phyloP scores from a whole-genome alignment of 2,329 filamentous ascomycete species.

The Emmonsia crescens region DNA sequence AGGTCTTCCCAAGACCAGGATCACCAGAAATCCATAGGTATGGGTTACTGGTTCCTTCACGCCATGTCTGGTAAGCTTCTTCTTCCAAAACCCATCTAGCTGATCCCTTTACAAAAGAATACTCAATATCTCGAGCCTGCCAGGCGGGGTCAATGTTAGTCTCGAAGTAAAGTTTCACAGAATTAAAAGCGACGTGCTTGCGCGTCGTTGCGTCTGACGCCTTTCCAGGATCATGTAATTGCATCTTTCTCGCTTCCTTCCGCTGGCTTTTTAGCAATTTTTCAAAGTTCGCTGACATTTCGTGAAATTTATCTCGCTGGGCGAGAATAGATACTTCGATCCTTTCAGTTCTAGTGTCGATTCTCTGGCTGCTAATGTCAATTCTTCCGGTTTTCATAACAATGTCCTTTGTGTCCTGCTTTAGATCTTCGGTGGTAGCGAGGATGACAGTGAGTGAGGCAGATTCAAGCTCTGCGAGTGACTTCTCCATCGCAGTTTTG shows the following conservation, averaged over 20 bases:
- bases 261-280: not conserved
- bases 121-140: conserved; percentile 1
- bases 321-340: not conserved
- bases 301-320: not conserved
- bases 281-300: not conserved
- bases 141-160: not conserved
- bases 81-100: not conserved
- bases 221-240: not conserved
- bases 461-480: not conserved
- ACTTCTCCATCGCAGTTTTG: not conserved
- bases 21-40: not conserved
- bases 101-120: not conserved
- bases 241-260: not conserved
- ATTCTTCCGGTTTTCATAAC: not conserved
- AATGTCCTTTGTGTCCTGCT: not conserved
- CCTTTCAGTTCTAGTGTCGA: not conserved
- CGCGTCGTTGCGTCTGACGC: not conserved
- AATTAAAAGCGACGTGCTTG: not conserved
- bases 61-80: not conserved
- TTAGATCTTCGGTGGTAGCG: not conserved
- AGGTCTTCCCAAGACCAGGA: not conserved
- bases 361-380: not conserved
- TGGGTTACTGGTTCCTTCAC: not conserved
- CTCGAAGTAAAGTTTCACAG: not conserved
- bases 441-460: not conserved